phyloP scores from a whole-genome alignment of 2,329 filamentous ascomycete species.

The Alternaria viburni region DNA sequence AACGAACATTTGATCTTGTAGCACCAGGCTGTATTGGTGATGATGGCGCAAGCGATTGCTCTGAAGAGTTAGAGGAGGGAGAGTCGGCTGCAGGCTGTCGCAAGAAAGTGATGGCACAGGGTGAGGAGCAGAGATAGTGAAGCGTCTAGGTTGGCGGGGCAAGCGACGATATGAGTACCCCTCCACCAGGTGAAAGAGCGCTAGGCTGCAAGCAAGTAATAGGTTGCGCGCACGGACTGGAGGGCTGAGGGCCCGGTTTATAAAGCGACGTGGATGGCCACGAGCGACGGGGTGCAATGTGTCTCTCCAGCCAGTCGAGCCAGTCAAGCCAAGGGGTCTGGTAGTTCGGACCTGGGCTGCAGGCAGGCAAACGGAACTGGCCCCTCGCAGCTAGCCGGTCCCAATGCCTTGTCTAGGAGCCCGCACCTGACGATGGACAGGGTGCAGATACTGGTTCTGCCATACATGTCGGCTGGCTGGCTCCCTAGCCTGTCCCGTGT shows the following conservation, averaged over 20 bases:
- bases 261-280: constrained; percentile 13
- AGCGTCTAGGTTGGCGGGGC: constrained; percentile 39
- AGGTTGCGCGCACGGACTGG: constrained; percentile 25
- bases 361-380: constrained; percentile 10
- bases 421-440: constrained; percentile 18
- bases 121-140: constrained; percentile 31
- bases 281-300: constrained; percentile 12
- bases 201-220: constrained; percentile 25
- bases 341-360: constrained; percentile 18
- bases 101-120: constrained; percentile 19
- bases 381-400: constrained; percentile 3
- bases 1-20: constrained; percentile 50
- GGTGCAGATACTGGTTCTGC: constrained; percentile 15
- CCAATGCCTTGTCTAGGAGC: constrained; percentile 7
- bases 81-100: constrained; percentile 20
- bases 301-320: constrained; percentile 15
- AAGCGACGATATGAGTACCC: constrained; percentile 37
- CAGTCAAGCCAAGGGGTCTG: constrained; percentile 4
- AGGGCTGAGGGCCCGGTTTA: constrained; percentile 12
- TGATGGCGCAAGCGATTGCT: constrained; percentile 33
- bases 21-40: constrained; percentile 33
- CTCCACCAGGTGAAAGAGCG: constrained; percentile 38
- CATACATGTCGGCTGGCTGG: constrained; percentile 17
- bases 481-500: constrained; percentile 47
- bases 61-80: constrained; percentile 18